Conservation (phyloP, 2,329 filamentous ascomycete genomes). For the Catunica adiposa region DNA sequence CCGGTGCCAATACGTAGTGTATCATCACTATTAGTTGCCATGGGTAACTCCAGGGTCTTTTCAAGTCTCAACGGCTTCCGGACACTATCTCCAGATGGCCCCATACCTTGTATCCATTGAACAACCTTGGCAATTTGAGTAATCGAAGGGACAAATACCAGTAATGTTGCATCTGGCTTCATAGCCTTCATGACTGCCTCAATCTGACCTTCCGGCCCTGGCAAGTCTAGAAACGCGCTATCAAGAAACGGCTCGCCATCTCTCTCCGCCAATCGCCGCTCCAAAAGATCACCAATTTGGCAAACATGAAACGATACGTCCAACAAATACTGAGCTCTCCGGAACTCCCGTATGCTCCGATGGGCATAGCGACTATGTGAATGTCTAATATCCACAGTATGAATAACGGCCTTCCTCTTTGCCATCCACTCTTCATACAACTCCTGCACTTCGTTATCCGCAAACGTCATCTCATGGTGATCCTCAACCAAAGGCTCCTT, state of each 20-base stretch:
- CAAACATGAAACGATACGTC: slow-evolving; percentile 61
- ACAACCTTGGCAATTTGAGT: slow-evolving; percentile 58
- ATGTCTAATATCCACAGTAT: slow-evolving; percentile 51
- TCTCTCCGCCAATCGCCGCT: slow-evolving; percentile 14
- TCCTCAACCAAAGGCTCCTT: slow-evolving; percentile 14
- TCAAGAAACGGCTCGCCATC: slow-evolving; percentile 45
- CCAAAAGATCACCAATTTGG: slow-evolving; percentile 47
- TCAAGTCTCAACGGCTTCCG: slow-evolving; percentile 30
- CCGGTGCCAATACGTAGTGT: slow-evolving; percentile 30
- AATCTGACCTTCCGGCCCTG: slow-evolving; percentile 36
- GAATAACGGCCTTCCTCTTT: slow-evolving; percentile 51
- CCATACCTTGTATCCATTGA: slow-evolving; percentile 21
- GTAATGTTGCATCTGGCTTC: slow-evolving; percentile 44
- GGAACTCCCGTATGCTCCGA: slow-evolving; percentile 48
- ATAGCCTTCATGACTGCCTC: slow-evolving; percentile 38
- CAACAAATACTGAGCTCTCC: slow-evolving; percentile 50
- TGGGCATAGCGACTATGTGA: slow-evolving; percentile 48
- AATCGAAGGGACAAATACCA: slow-evolving; percentile 61
- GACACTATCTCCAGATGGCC: background rate
- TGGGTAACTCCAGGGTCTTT: slow-evolving; percentile 40
- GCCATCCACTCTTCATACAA: slow-evolving; percentile 29
- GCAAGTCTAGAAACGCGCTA: slow-evolving; percentile 59
- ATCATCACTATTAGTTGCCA: slow-evolving; percentile 24
- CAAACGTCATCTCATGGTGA: slow-evolving; percentile 17
- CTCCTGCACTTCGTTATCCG: slow-evolving; percentile 16